Evolutionary conservation across 306 rosid species (phyloP).

Genomic region (Luffa acutangula): DNA sequence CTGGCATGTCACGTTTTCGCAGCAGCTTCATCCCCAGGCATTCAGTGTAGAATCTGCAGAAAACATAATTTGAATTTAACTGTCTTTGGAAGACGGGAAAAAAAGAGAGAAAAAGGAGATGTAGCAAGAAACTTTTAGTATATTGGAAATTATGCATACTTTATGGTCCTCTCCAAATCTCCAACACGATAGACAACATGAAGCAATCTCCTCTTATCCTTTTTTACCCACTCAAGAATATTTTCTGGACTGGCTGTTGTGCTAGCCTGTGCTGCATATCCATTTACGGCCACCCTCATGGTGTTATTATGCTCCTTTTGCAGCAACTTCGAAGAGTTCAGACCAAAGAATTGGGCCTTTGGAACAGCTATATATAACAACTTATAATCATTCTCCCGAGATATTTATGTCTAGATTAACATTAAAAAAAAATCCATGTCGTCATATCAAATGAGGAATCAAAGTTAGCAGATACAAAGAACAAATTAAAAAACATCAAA

Average conservation of each 20-base stretch:
- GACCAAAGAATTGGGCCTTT: constrained; percentile 30
- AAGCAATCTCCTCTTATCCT: constrained; percentile 60
- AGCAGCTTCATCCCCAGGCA: constrained; percentile 82
- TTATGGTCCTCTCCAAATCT: constrained; percentile 76
- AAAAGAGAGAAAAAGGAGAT: neutral
- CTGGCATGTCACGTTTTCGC: constrained; percentile 68
- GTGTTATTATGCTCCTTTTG: constrained; percentile 28
- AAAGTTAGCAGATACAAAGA: neutral
- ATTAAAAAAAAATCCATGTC: neutral
- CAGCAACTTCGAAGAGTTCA: constrained; percentile 37
- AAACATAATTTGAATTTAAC: constrained; percentile 18
- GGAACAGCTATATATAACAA: constrained; percentile 41
- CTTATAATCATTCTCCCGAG: constrained; percentile 10
- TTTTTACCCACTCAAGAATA: constrained; percentile 68
- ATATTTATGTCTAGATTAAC: constrained; percentile 1
- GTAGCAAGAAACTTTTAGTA: neutral
- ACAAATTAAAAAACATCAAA: neutral
- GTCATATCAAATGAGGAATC: neutral
- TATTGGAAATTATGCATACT: constrained; percentile 32
- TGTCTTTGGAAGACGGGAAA: neutral
- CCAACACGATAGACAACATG: constrained; percentile 89
- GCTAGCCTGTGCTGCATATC: constrained; percentile 39
- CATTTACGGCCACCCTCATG: constrained; percentile 28
- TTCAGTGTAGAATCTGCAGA: constrained; percentile 71
- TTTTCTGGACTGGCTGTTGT: constrained; percentile 48